A percentile compares a stretch with the other conserved stretches of the same genome.
Evolutionary conservation across 2,329 filamentous ascomycete species (phyloP).

Genomic region (Phyllosticta citribraziliensis): DNA sequence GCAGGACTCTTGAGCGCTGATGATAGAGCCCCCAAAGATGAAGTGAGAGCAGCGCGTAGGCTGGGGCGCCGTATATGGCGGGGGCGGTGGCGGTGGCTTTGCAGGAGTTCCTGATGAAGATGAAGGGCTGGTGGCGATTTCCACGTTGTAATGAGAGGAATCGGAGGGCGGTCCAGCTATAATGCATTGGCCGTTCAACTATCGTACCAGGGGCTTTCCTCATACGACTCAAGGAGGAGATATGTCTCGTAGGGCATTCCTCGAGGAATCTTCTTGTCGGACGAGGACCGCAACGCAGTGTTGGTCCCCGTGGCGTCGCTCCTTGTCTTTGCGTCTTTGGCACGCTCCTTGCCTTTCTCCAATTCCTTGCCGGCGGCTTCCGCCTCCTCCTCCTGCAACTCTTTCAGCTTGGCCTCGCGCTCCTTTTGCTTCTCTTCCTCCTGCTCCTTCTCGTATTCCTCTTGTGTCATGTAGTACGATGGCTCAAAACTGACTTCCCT

Average conservation of each 20-base stretch:
- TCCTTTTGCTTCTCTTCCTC: conserved; percentile 4
- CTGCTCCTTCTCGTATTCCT: conserved; percentile 1
- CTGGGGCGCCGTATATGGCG: not conserved
- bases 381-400: not conserved
- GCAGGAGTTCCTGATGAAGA: not conserved
- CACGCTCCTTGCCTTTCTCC: conserved; percentile 2
- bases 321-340: conserved; percentile 2
- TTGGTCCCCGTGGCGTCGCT: not conserved
- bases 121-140: not conserved
- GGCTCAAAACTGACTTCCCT: conserved; percentile 23
- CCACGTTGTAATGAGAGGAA: not conserved
- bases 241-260: conserved; percentile 10
- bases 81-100: not conserved
- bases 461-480: conserved; percentile 12
- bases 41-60: not conserved
- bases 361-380: not conserved
- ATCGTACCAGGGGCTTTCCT: conserved; percentile 11
- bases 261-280: conserved; percentile 1
- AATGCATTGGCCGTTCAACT: not conserved
- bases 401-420: not conserved
- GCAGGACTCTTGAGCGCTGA: not conserved
- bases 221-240: conserved; percentile 7
- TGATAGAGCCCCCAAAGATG: not conserved
- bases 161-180: not conserved
- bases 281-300: not conserved